Conservation (phyloP, 2,329 filamentous ascomycete species). For the Exophiala alcalophila region DNA sequence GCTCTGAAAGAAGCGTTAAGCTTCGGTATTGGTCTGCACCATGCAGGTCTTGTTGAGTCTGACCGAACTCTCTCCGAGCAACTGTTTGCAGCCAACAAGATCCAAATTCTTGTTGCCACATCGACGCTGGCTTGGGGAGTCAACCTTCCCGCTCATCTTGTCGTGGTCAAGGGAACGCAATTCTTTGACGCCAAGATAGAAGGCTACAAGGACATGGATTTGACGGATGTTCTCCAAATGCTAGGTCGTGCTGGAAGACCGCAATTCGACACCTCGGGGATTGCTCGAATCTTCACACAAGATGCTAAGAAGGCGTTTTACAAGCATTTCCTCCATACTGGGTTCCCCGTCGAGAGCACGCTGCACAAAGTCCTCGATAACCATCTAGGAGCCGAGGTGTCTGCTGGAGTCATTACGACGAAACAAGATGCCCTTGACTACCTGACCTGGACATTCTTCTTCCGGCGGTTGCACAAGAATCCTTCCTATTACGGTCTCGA, state of each 20-base stretch:
- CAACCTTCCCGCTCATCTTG: conserved; percentile 91
- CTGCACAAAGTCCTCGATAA: conserved; percentile 96
- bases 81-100: conserved; percentile 95
- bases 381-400: conserved; percentile 92
- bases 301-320: conserved; percentile 98
- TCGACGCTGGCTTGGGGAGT: conserved; percentile 98
- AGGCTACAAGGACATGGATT: conserved; percentile 97
- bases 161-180: conserved; percentile 97
- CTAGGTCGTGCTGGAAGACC: conserved; percentile 90
- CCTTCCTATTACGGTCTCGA: conserved; percentile 96
- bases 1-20: conserved; percentile 89
- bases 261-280: conserved; percentile 93
- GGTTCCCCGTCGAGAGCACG: conserved; percentile 95
- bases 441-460: conserved; percentile 99
- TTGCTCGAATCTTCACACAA: conserved; percentile 95
- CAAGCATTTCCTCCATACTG: conserved; percentile 97
- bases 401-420: conserved; percentile 84
- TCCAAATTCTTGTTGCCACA: conserved; percentile 92
- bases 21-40: conserved; percentile 95
- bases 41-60: conserved; percentile 92
- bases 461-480: conserved; percentile 94
- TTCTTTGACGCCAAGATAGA: conserved; percentile 98
- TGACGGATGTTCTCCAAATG: conserved; percentile 98
- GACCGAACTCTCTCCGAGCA: conserved; percentile 91
- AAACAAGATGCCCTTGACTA: conserved; percentile 98